Evolutionary conservation across 2,329 filamentous ascomycete species (phyloP).

Genomic region (Fusarium piperis): DNA sequence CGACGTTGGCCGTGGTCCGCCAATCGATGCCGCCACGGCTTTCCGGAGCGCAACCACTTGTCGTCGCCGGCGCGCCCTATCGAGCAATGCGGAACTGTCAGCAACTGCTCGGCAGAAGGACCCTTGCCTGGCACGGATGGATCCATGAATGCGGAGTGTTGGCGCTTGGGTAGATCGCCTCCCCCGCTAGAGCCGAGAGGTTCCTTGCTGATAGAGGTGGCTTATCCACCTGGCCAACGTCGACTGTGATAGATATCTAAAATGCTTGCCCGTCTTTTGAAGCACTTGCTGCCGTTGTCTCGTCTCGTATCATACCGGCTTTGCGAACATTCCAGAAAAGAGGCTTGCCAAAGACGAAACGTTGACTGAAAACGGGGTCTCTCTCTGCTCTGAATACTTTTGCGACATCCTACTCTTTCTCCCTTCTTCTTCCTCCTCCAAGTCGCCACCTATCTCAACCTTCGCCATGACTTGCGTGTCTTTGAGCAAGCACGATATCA

Average conservation of each 20-base stretch:
- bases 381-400: constrained; percentile 1
- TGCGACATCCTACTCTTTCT: neutral
- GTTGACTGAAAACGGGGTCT: neutral
- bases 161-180: constrained; percentile 6
- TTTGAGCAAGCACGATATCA: constrained; percentile 67
- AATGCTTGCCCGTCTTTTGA: constrained; percentile 11
- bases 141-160: constrained; percentile 14
- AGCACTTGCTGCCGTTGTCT: constrained; percentile 12
- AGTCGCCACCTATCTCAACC: constrained; percentile 16
- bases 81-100: constrained; percentile 34
- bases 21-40: constrained; percentile 20
- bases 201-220: constrained; percentile 10
- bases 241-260: constrained; percentile 25
- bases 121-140: constrained; percentile 2
- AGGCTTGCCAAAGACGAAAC: neutral
- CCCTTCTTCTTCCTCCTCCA: neutral
- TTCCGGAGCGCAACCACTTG: constrained; percentile 13
- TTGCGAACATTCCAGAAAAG: constrained; percentile 4
- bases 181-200: constrained; percentile 35
- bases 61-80: constrained; percentile 8
- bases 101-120: constrained; percentile 25
- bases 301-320: constrained; percentile 11
- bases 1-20: constrained; percentile 50
- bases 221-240: constrained; percentile 19
- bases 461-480: constrained; percentile 57